Evolutionary conservation across 192 early-diverging fungal genomes (phyloP).

Genomic region (Coemansia biformis): DNA sequence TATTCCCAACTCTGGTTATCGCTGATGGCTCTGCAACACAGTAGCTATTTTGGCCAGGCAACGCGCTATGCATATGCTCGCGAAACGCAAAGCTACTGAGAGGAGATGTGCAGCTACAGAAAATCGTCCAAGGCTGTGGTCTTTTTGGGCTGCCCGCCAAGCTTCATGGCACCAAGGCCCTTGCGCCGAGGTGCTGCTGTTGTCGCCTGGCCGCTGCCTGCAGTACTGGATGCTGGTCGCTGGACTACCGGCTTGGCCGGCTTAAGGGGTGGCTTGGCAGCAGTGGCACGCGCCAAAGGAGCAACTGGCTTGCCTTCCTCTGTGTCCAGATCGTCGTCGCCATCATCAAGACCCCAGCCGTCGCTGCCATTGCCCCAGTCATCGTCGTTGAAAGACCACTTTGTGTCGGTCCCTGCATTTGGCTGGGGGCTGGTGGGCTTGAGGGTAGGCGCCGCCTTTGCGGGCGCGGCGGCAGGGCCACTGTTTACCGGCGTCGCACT

Average conservation of each 20-base stretch:
- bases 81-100: too few relatives aligned
- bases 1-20: too few relatives aligned
- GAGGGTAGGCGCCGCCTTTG: neutral
- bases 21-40: too few relatives aligned
- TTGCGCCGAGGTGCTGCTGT: constrained; percentile 22
- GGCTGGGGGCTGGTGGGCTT: neutral
- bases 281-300: neutral
- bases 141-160: constrained; percentile 27
- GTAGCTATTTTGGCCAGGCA: too few relatives aligned
- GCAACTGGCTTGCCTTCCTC: neutral
- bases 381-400: neutral
- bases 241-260: constrained; percentile 5
- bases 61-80: too few relatives aligned
- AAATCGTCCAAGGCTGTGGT: constrained; percentile 12
- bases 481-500: neutral
- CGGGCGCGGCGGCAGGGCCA: constrained; percentile 5
- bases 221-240: constrained; percentile 6
- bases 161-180: constrained; percentile 45
- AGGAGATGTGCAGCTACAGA: constrained; percentile 9
- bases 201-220: neutral
- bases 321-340: constrained; percentile 1
- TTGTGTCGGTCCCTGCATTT: neutral
- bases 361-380: constrained; percentile 8
- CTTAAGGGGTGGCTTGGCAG: constrained; percentile 9
- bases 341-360: constrained; percentile 17